Percentiles rank a stretch among this genome's conserved stretches.
These are phyloP conservation scores for Microbotryum intermedium DNA, from an alignment of 1,284 basidiomycete genomes.

Conservation along the genomic window DNA sequence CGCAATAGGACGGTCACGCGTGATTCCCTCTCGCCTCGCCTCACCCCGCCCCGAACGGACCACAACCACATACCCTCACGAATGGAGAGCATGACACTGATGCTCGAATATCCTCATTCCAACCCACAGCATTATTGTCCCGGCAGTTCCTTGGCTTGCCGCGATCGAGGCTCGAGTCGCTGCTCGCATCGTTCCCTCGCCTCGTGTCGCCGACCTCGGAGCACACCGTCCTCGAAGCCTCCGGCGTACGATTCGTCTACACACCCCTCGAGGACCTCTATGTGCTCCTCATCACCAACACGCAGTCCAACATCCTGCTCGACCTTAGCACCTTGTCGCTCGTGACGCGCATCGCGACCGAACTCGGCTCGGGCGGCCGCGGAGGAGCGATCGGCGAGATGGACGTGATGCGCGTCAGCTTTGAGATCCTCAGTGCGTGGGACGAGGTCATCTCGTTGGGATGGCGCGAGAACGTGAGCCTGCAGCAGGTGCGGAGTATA, in stretches of 20 bases:
- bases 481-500: constrained; percentile 83
- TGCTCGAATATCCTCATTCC: not conserved
- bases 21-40: not conserved
- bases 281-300: constrained; percentile 96
- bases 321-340: constrained; percentile 95
- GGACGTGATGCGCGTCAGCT: constrained; percentile 84
- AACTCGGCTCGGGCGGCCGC: constrained; percentile 60
- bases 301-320: constrained; percentile 94
- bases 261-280: constrained; percentile 97
- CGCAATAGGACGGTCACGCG: no score
- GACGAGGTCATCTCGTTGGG: constrained; percentile 94
- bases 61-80: not conserved
- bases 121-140: constrained; percentile 75
- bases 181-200: constrained; percentile 94
- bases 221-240: constrained; percentile 80
- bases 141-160: constrained; percentile 94
- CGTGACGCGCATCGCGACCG: constrained; percentile 85
- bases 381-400: constrained; percentile 67
- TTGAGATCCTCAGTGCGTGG: constrained; percentile 89
- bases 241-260: constrained; percentile 87
- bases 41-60: not conserved
- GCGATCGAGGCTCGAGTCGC: constrained; percentile 82
- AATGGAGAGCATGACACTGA: not conserved
- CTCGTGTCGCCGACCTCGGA: constrained; percentile 86
- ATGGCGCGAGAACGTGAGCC: constrained; percentile 84